Evolutionary conservation across 2,329 filamentous ascomycete species (phyloP).

Genomic region (Alternaria novae-zelandiae): DNA sequence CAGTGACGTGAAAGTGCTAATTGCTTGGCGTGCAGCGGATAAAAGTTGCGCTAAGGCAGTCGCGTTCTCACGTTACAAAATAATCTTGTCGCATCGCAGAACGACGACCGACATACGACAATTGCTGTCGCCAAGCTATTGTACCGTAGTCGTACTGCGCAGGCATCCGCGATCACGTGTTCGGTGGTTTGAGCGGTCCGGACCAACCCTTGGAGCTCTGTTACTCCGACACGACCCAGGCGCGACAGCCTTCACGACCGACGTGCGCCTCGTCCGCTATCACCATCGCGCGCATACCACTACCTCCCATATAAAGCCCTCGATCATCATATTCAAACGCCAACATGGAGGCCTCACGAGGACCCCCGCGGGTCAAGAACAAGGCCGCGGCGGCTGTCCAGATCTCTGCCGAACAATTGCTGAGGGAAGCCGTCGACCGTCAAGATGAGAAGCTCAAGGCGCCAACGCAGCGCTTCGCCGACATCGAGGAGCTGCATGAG

Average conservation of each 20-base stretch:
- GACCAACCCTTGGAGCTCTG: conserved; percentile 11
- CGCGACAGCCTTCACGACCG: not conserved
- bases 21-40: conserved; percentile 26
- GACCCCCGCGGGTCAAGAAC: conserved; percentile 96
- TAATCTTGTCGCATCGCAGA: not conserved
- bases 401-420: conserved; percentile 95
- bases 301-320: not conserved
- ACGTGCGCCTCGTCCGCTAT: conserved; percentile 2
- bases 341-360: conserved; percentile 84
- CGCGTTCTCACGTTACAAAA: conserved; percentile 6
- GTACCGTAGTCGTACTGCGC: not conserved
- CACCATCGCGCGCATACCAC: not conserved
- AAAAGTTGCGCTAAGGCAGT: conserved; percentile 21
- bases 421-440: conserved; percentile 94
- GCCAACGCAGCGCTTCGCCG: conserved; percentile 92
- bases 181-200: conserved; percentile 4
- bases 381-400: conserved; percentile 85
- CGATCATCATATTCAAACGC: not conserved
- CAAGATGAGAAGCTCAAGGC: conserved; percentile 88
- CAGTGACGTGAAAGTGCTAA: conserved; percentile 20
- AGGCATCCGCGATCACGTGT: not conserved
- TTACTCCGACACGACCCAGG: conserved; percentile 7
- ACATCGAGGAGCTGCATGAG: conserved; percentile 97
- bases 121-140: not conserved
- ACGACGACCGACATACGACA: not conserved